A percentile compares a stretch with the other conserved stretches of the same genome.
phyloP scores from a whole-genome alignment of 208 protist species.

The Vickermania spadyakhi region DNA sequence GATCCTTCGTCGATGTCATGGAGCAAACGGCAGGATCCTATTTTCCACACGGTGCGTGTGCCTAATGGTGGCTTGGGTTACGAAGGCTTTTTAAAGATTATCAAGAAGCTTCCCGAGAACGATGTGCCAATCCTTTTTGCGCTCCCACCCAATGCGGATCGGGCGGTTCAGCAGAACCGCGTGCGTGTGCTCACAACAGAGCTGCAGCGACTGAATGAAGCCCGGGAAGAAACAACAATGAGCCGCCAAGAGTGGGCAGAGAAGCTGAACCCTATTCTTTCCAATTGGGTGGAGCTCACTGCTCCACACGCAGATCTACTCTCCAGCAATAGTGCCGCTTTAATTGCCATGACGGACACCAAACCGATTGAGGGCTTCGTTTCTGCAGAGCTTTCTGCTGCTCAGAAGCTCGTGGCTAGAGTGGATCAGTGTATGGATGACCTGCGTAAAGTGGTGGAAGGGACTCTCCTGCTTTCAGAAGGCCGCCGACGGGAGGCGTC shows the following conservation, averaged over 20 bases:
- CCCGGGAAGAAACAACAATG: constrained; percentile 39
- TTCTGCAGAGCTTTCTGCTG: constrained; percentile 66
- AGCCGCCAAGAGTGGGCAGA: constrained; percentile 85
- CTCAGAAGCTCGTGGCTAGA: constrained; percentile 44
- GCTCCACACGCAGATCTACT: constrained; percentile 52
- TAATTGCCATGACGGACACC: constrained; percentile 1
- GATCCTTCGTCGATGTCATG: constrained; percentile 39
- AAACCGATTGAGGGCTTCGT: constrained; percentile 89
- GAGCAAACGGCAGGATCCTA: constrained; percentile 32
- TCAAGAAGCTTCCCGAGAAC: constrained; percentile 82
- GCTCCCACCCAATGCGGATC: constrained; percentile 92
- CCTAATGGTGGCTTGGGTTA: constrained; percentile 47
- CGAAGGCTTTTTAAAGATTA: constrained; percentile 61
- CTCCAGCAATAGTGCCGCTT: constrained; percentile 12
- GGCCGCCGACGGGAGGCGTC: constrained; percentile 59
- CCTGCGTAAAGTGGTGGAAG: constrained; percentile 84
- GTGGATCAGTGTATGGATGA: constrained; percentile 78
- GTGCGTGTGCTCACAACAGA: constrained; percentile 58
- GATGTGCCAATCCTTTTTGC: constrained; percentile 91
- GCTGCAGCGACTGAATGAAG: constrained; percentile 80
- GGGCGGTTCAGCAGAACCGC: constrained; percentile 80
- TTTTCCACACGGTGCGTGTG: constrained; percentile 55
- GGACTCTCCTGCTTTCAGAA: constrained; percentile 80
- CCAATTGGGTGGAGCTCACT: constrained; percentile 73
- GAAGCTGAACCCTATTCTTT: constrained; percentile 75